Evolutionary conservation across 805 yeast genomes (phyloP).

Genomic region (Priceomyces fermenticarens): DNA sequence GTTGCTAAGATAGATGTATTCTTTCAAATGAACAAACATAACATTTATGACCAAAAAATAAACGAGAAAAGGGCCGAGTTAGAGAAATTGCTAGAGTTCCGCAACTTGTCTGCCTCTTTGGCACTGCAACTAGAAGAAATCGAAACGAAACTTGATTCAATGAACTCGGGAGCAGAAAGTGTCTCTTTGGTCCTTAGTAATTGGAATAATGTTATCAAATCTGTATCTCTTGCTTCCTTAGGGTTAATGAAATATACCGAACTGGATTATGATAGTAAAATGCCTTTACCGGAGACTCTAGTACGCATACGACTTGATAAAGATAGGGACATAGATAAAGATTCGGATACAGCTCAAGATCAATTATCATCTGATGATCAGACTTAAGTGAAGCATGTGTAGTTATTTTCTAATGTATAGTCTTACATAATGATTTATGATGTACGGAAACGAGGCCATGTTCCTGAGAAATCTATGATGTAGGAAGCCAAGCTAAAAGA

Average conservation of each 20-base stretch:
- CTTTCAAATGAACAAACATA: constrained; percentile 7
- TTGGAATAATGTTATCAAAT: constrained; percentile 62
- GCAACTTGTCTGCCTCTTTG: constrained; percentile 43
- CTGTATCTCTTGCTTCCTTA: constrained; percentile 58
- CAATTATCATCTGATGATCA: constrained; percentile 1
- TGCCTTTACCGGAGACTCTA: constrained; percentile 63
- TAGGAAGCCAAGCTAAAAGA: constrained; percentile 9
- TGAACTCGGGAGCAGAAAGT: constrained; percentile 58
- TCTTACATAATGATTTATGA: not conserved
- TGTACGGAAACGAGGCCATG: too few relatives aligned
- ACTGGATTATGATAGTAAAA: constrained; percentile 38
- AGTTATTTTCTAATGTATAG: constrained; percentile 8
- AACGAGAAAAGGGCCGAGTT: constrained; percentile 52
- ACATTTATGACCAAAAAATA: constrained; percentile 23
- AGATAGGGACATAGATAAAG: not conserved
- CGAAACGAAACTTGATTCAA: constrained; percentile 44
- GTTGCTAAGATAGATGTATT: not conserved
- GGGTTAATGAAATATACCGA: constrained; percentile 45
- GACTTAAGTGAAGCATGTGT: not conserved
- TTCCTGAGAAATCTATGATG: too few relatives aligned
- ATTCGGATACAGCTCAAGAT: not conserved
- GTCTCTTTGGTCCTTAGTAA: constrained; percentile 57
- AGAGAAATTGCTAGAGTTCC: constrained; percentile 45
- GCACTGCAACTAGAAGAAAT: constrained; percentile 47
- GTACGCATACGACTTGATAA: constrained; percentile 55